Base-by-base conservation (phyloP, 768 basidiomycete species). In the Phaeotremella skinneri region DNA sequence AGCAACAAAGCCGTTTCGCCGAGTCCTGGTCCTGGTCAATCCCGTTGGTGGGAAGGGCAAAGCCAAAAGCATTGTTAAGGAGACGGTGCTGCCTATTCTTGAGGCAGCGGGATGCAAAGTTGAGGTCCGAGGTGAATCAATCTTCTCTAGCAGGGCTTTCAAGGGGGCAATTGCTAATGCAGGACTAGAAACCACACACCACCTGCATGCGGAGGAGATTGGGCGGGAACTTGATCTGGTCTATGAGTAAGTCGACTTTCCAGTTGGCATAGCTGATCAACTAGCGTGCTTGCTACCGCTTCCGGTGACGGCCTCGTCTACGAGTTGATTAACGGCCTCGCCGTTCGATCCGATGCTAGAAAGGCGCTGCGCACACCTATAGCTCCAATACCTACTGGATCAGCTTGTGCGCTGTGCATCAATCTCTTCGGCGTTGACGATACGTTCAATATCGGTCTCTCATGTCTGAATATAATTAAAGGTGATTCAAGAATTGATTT, bases 21-120 rank as follows among this genome's bases (percentile, higher is more conserved):
- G 61, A 50, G 62, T 76, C 2, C 50, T 75, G 25, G 37, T 78
- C 0, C 51, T 78, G 2, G 69, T 76, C 55, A 78, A 78, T 54
- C 77, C 77, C 23, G 64, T 77, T 4, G 76, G 77, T 49, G 77
- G 77, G 0, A 78, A 76, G 45, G 76, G 76, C 1, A 76, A 76
- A 49, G 68, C 70, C 2, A 64, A 56, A 37, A 56, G 50, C 5
- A 62, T 73, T 1, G 69, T 73, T 17, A 66, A 68, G 25, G 57
- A 68, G n/a, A 58, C 61, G 0, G 73, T 74, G 4, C 26, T 75
- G 43, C 77, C 77, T 9, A 67, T 78, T 11, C 49, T 77, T 3
- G 62, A 76, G 50, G 72, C 76, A 1, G 74, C 74, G 5, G 76
- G 75, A 23, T 71, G 70, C 48, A 42, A 49, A 9, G 62, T 76